Evolutionary conservation across 1,284 basidiomycete genomes (phyloP), one percentile per base, ranked within the genome.

Genomic region (Rhizoctonia solani): DNA sequence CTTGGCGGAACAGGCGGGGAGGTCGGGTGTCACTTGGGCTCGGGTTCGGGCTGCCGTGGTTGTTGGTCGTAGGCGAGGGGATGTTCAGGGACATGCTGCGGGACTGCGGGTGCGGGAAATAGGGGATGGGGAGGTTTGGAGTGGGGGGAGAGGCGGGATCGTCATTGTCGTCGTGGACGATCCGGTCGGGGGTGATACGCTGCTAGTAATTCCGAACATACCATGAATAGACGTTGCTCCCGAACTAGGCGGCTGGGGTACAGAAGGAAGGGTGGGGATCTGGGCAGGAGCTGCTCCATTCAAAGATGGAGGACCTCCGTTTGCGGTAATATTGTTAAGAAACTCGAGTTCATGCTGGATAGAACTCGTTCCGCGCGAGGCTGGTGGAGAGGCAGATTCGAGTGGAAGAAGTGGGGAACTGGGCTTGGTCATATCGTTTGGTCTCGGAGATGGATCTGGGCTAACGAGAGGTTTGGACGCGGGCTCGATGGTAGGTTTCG

Each of bases 281-380:
- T 4, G 11, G 52, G 46, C 19, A 27, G 34, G 29, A 21, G 54
- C 29, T 54, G 25, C 30, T 27, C 27, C 8, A 39, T 41, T 14
- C n/a, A n/a, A n/a, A n/a, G n/a, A n/a, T n/a, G n/a, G n/a, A n/a
- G n/a, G n/a, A n/a, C n/a, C n/a, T n/a, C n/a, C n/a, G n/a, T n/a
- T n/a, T n/a, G 32, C 30, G 23, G 39, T 32, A 21, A 49, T 49
- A 53, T 56, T 37, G 34, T 23, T 39, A 27, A 47, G 44, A 53
- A 42, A 49, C 25, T 50, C 27, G 21, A 54, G 59, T 49, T 56
- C 59, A 47, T 66, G 34, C 68, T 65, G 53, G 63, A 66, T 54
- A 19, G 21, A 37, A 30, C 56, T 47, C 14, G 49, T 50, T 19
- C 65, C 65, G 11, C 59, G n/a, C n/a, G n/a, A n/a, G n/a, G n/a